Conservation (phyloP, 2,329 filamentous ascomycete genomes). For the Trichoderma pleuroti region DNA sequence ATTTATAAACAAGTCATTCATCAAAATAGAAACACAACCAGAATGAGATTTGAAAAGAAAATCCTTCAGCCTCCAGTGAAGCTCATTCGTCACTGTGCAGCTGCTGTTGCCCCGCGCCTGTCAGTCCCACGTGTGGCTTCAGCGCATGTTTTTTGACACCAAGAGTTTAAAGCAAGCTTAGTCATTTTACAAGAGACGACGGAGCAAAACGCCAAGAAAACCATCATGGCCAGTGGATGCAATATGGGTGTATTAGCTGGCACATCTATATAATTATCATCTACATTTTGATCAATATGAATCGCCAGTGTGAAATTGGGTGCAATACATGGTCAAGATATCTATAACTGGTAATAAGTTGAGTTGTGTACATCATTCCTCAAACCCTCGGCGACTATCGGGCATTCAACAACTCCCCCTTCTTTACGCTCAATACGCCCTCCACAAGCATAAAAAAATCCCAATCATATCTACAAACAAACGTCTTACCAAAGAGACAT, state of each 20-base stretch:
- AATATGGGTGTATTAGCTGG: neutral
- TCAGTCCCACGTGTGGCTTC: neutral
- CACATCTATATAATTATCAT: neutral
- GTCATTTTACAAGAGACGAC: neutral
- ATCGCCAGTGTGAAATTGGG: accelerated
- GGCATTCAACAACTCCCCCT: neutral
- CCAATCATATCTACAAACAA: neutral
- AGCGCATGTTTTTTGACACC: neutral
- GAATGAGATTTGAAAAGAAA: neutral
- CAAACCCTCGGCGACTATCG: neutral
- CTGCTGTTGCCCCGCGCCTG: neutral
- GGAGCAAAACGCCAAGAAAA: neutral
- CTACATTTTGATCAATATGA: neutral
- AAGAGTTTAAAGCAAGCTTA: neutral
- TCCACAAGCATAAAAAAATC: neutral
- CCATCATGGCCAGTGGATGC: neutral
- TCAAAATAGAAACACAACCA: neutral
- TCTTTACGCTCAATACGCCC: neutral
- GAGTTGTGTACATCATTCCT: neutral
- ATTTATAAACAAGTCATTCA: neutral
- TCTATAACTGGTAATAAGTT: neutral
- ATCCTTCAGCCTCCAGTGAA: slow-evolving; percentile 19
- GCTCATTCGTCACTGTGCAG: neutral
- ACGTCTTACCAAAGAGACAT: neutral
- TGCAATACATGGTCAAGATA: neutral